Evolutionary conservation across 345 rosid species (phyloP), one percentile per base, ranked within the genome.

Genomic region (Murraya paniculata): DNA sequence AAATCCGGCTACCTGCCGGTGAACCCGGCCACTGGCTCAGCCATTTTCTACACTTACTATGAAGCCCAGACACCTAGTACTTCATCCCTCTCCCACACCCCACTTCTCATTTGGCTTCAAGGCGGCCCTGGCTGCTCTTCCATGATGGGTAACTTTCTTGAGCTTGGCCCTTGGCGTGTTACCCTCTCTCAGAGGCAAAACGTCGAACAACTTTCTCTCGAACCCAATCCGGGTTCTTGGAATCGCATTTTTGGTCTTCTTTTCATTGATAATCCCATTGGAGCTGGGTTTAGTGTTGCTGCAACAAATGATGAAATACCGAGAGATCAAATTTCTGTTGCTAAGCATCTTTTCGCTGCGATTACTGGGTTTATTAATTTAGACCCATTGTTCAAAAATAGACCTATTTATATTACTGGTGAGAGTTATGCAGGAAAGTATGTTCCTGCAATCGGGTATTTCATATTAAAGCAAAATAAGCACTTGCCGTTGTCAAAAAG

Each of bases 341-440:
- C 94, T 0, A 79, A 89, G 80, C 97, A 94, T 76, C 89, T 94
- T 0, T 92, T 87, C 76, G 81, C 85, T 0, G 94, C 91, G 4
- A 85, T 92, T 9, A 73, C 72, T 1, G 86, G 78, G 76, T 92
- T 94, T 79, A 64, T 85, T n/a, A 82, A 85, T 21, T 79, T 80
- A 25, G 86, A 91, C 38, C 86, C 89, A 0, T 69, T 25, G 36
- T 92, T 90, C 35, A 84, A 86, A 74, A 14, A 64, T 25, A 88
- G 96, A 9, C 94, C 94, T 0, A 70, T 94, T 33, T 92, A 88
- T 77, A 57, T 92, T 7, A 85, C 96, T 0, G 96, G 98, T 1
- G 94, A 94, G 87, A 94, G 98, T 75, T 91, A 94, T 68, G 97
- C 96, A 0, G 96, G 97, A 9, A 91, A 92, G 74, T 92, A 91